A percentile compares a stretch with the other conserved stretches of the same genome.
phyloP scores from a whole-genome alignment of 164 flowering plant genomes.

The Macadamia integrifolia region DNA sequence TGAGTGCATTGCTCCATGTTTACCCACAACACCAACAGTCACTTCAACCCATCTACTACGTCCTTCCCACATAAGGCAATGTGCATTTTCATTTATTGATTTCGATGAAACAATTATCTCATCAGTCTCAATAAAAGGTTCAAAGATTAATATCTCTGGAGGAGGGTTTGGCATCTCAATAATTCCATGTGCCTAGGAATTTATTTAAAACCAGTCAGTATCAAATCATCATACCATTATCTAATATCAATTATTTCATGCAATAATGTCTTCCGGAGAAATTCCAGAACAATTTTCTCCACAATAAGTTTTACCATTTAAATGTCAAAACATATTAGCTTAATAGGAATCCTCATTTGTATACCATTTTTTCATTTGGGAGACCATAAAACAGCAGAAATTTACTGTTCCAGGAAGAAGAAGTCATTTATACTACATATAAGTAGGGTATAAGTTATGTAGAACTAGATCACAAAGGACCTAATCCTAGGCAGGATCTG shows the following conservation, averaged over 20 bases:
- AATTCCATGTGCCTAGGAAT: conserved; percentile 64
- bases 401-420: too few species aligned
- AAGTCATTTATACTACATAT: too few species aligned
- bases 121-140: conserved; percentile 88
- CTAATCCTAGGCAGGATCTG: too few species aligned
- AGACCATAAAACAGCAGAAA: too few species aligned
- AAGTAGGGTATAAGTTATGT: too few species aligned
- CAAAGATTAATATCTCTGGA: conserved; percentile 75
- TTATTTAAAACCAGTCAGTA: conserved; percentile 5
- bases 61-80: conserved; percentile 62
- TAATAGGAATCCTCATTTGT: too few species aligned
- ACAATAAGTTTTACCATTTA: too few species aligned
- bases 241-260: neutral
- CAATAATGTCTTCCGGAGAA: neutral
- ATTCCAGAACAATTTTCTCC: neutral
- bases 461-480: too few species aligned
- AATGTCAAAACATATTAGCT: too few species aligned
- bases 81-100: conserved; percentile 27
- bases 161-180: conserved; percentile 95
- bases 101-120: conserved; percentile 64
- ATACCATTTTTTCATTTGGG: too few species aligned
- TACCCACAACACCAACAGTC: conserved; percentile 85
- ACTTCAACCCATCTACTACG: conserved; percentile 81
- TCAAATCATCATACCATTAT: neutral
- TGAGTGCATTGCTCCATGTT: conserved; percentile 70